Percentiles rank a stretch among this genome's conserved stretches.
These are phyloP conservation scores for Mortierella hygrophila DNA, from an alignment of 192 early-diverging fungal species.

Conservation along the genomic window DNA sequence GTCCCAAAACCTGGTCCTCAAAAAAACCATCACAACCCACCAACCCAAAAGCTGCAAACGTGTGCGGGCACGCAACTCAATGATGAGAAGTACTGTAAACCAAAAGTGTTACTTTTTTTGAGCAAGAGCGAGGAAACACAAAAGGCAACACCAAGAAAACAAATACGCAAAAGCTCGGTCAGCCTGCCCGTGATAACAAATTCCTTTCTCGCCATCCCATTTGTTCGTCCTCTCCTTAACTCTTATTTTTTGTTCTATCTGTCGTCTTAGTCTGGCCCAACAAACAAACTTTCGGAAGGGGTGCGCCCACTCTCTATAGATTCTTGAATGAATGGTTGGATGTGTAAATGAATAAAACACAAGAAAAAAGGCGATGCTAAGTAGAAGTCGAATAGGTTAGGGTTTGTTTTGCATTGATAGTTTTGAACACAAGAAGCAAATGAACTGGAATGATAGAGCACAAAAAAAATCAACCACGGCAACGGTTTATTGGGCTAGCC, in stretches of 20 bases:
- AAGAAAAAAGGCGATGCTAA: not conserved
- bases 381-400: not conserved
- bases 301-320: not conserved
- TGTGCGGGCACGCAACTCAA: not conserved
- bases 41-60: not conserved
- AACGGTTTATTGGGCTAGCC: not conserved
- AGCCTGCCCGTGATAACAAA: not conserved
- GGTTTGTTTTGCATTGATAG: not conserved
- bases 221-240: not conserved
- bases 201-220: not conserved
- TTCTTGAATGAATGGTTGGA: not conserved
- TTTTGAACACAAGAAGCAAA: not conserved
- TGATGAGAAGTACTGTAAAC: not conserved
- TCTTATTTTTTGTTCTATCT: not conserved
- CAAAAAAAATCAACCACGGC: not conserved
- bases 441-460: conserved; percentile 4
- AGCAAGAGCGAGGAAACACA: conserved; percentile 44
- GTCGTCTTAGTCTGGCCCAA: not conserved
- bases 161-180: not conserved
- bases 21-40: not conserved
- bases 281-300: conserved; percentile 10
- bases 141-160: not conserved
- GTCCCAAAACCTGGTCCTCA: not conserved
- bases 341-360: not conserved
- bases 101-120: not conserved